Base-by-base conservation (phyloP, 2,329 filamentous ascomycete species). In the Trichoderma atroviride region DNA sequence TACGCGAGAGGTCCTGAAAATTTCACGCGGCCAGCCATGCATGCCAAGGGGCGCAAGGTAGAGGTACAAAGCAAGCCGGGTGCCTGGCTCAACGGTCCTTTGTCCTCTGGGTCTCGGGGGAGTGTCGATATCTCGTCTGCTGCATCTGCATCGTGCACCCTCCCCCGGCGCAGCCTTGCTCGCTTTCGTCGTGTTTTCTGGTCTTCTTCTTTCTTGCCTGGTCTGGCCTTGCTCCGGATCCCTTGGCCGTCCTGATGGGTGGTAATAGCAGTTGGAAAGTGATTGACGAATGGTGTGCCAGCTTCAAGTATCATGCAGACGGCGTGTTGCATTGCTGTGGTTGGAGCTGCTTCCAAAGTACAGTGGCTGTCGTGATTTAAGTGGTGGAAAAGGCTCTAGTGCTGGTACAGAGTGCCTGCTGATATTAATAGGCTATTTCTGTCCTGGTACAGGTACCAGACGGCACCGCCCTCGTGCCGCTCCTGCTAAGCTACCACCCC, bases 1-100 rank as follows among this genome's bases (percentile, higher is more conserved):
- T 60, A 69, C 61, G 68, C 68, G 63, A 68, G 58, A 70, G 62
- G 68, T 69, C 68, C 68, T 69, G 68, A 66, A 69, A 69, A 66
- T 37, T 27, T 58, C 14, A 33, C 31, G 33, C 50, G 29, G 60
- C 61, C 37, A 50, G 55, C 56, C 33, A 64, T 61, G 68, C 53
- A 47, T 60, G 60, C 52, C 33, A 59, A 52, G 61, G 33, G 64
- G 53, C 31, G 43, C 68, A 58, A 66, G 61, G 47, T 67, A 31
- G 40, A 58, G 55, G 64, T 52, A 67, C 55, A 52, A 52, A 27
- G 59, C 55, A 52, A 52, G 52, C 33, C 43, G 22, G 43, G 62
- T 65, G 33, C 62, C 52, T 57, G 62, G 22, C 55, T 57, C 29
- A 57, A 55, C 52, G 24, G 22, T 14, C 22, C 52, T 55, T 29